Evolutionary conservation across 768 basidiomycete genomes (phyloP), one percentile per base, ranked within the genome.

Genomic region (Coprinellus micaceus): DNA sequence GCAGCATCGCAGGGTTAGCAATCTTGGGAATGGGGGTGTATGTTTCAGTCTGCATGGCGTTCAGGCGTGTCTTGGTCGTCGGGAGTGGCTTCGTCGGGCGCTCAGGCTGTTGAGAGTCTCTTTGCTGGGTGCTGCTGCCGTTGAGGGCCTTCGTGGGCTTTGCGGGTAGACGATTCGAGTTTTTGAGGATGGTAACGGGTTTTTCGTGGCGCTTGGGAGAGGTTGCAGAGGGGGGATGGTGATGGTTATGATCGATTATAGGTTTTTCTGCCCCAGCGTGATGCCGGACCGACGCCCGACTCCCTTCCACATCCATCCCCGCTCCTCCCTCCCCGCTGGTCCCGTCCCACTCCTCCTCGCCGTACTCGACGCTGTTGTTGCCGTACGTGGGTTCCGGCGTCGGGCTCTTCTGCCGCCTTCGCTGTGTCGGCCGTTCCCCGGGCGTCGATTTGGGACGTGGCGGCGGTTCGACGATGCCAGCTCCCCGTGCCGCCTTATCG

Each of bases 1-100:
- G 94, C 4, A 94, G 74, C 84, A 92, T 88, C 56, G 83, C 78
- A 0, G 91, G 91, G 68, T 92, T 92, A 1, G 84, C 78, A 2
- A 76, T 69, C 11, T 73, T 71, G 6, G 78, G 76, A 24, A 82
- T 63, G 3, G 82, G 78, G 55, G 76, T 79, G 62, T 77, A 71
- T 26, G 74, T 66, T 57, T 74, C 66, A 48, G 58, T 56, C 28
- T 21, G 48, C 45, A 61, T 62, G 59, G 58, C 54, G 74, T 82
- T 80, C 68, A 82, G 84, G 22, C 85, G 77, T 7, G 79, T 60
- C 65, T 83, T 84, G 7, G 78, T 77, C 13, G 75, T 58, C 0
- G 82, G 86, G 11, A 88, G 80, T 2, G 84, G 88, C 21, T 82
- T 78, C 2, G 86, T 88, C 0, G 86, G 88, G 41, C 86, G 75